Conservation (phyloP, 352 stramenopile species). For the Phytopythium aichiense region DNA sequence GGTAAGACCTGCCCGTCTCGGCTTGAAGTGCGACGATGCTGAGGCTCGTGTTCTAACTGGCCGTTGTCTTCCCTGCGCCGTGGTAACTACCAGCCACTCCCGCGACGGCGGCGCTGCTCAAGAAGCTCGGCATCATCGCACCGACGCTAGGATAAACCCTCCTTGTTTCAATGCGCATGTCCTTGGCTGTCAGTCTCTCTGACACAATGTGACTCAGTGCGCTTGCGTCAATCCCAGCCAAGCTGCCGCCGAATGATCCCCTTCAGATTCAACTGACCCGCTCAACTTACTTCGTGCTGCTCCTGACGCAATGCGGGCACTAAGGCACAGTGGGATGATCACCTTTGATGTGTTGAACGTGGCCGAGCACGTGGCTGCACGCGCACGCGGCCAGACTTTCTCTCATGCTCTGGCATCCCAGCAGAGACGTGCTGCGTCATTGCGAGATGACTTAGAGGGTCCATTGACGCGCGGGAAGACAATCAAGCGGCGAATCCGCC, state of each 20-base stretch:
- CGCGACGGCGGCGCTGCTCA: constrained; percentile 31
- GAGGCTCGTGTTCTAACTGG: not conserved
- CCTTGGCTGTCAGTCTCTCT: not conserved
- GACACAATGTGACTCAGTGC: too few relatives aligned
- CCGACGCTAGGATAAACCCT: constrained; percentile 8
- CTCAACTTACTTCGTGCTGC: not conserved
- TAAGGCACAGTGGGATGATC: constrained; percentile 4
- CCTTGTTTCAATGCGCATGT: not conserved
- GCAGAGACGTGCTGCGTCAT: not conserved
- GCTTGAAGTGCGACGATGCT: not conserved
- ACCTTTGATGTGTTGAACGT: not conserved
- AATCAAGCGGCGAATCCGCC: constrained; percentile 3
- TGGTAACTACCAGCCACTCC: constrained; percentile 22
- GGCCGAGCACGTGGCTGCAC: not conserved
- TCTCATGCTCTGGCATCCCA: not conserved
- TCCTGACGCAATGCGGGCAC: not conserved
- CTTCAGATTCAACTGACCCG: too few relatives aligned
- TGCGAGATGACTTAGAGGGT: not conserved
- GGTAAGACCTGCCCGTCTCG: constrained; percentile 16
- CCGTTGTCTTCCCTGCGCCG: not conserved
- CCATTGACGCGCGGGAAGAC: not conserved
- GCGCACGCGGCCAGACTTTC: too few relatives aligned
- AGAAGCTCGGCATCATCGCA: constrained; percentile 40
- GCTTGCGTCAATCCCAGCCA: too few relatives aligned
- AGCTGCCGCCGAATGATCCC: too few relatives aligned